Base-by-base conservation (phyloP, 2,329 filamentous ascomycete species). In the Talaromyces pinophilus region DNA sequence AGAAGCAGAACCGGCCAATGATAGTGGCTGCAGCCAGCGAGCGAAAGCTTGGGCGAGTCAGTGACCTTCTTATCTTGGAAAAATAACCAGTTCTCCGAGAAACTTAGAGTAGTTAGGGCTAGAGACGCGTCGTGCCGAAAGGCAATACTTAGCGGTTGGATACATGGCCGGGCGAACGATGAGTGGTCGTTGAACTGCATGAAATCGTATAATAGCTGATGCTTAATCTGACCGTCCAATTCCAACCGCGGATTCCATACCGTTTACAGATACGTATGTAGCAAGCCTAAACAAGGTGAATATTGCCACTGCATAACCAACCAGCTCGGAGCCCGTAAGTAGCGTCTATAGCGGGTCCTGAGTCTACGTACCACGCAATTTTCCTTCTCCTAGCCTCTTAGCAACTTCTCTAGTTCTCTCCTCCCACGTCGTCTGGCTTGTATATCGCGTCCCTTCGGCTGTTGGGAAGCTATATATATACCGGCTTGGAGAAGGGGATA, bases 11-110 rank as follows among this genome's bases (percentile, higher is more conserved):
- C 30, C 22, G 25, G 11, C 30, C 52, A 55, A 55, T 55, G 10
- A 55, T 10, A 35, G 17, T 35, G 6, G 52, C n/a, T 55, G 30
- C 33, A 54, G 17, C n/a, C 10, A 8, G 11, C 5, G 10, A 55
- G 52, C n/a, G 7, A 57, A 57, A 7, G n/a, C 54, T 38, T 57
- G n/a, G n/a, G 5, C n/a, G 33, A 57, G 52, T 55, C 54, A 57
- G 54, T 15, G 28, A 13, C 7, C 15, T 33, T 35, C 50, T 33
- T 54, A n/a, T 54, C 17, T 22, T 25, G 22, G 48, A 15, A 28
- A 42, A n/a, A 17, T 17, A 50, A 30, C 11, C 25, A 11, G 46
- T 30, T 15, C 25, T 30, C 33, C 2, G 5, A 40, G 30, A 7
- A 8, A 57, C 10, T 10, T 15, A 40, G 54, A 17, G 50, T 30